Evolutionary conservation across 73 alveolate genomes (phyloP), one percentile per base, ranked within the genome.

Genomic region (Tetrahymena borealis): DNA sequence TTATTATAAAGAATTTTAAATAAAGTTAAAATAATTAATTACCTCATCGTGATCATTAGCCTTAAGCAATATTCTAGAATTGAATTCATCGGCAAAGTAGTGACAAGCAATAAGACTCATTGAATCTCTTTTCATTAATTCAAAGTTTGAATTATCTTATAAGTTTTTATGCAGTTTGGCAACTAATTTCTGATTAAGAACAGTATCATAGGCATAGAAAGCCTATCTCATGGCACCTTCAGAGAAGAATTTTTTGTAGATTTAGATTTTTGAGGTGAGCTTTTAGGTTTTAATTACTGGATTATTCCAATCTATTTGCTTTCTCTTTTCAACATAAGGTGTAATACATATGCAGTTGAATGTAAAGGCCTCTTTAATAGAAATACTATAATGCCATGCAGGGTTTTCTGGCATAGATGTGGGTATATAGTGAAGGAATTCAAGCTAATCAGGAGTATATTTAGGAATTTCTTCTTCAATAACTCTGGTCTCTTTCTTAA

Each of bases 191-290:
- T 93, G 31, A 11, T 95, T 40, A 35, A 95, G 93, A 37, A 38
- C 60, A 1, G 78, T 38, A 85, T 95, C 97, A 78, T 93, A 78
- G 60, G 91, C 40, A 79, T 90, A 91, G 90, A 93, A 95, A 24
- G 97, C 97, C 35, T 90, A 95, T 90, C 95, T 93, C 94, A 39
- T 92, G 16, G 97, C 95, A 24, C 97, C 97, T 40, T 95, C 96
- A 31, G 85, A 40, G 93, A 95, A 95, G 32, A 94, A 96, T 24
- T 41, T 78, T 18, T 93, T 77, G 38, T 90, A 94, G 1, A 95
- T 95, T 38, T 39, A 41, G 40, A 91, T 40, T 38, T 91, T 32
- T 24, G 91, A 40, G 36, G 40, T 91, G 13, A 91, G 32, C 40
- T 91, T 28, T 32, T 38, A 40, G 10, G 16, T 18, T 85, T 91